phyloP scores from a whole-genome alignment of 768 basidiomycete species.

The Crepidotus variabilis region DNA sequence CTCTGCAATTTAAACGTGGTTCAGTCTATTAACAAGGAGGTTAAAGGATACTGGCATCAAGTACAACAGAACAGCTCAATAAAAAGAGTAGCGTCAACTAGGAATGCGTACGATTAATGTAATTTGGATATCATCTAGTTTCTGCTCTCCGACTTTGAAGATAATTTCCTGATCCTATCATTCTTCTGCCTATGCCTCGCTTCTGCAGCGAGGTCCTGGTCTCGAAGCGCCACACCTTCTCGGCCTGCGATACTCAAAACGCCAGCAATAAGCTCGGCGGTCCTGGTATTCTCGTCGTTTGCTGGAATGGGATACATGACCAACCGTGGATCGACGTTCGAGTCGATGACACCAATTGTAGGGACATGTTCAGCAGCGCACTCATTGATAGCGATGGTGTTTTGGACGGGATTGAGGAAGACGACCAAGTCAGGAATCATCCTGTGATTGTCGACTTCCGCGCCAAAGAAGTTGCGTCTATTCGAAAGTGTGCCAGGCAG shows the following conservation, averaged over 20 bases:
- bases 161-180: slow-evolving; percentile 12
- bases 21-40: slow-evolving; percentile 15
- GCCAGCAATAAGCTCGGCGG: slow-evolving; percentile 88
- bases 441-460: slow-evolving; percentile 46
- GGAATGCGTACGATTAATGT: slow-evolving; percentile 20
- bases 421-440: slow-evolving; percentile 84
- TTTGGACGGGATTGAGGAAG: slow-evolving; percentile 85
- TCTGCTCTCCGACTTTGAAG: slow-evolving; percentile 11
- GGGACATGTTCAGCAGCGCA: slow-evolving; percentile 88
- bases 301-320: slow-evolving; percentile 99
- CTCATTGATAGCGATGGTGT: slow-evolving; percentile 85
- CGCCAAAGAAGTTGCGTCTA: slow-evolving; percentile 68
- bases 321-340: slow-evolving; percentile 91
- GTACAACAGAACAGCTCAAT: slow-evolving; percentile 46
- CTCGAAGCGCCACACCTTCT: slow-evolving; percentile 58
- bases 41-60: slow-evolving; percentile 66
- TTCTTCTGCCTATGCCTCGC: slow-evolving; percentile 24
- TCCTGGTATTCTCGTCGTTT: slow-evolving; percentile 92
- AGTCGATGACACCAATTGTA: slow-evolving; percentile 92
- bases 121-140: slow-evolving; percentile 15
- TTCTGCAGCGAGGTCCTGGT: slow-evolving; percentile 23
- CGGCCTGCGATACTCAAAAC: slow-evolving; percentile 84
- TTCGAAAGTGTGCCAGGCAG: slow-evolving; percentile 95
- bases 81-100: slow-evolving; percentile 16
- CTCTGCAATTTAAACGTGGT: background rate